Percentiles rank a stretch among this genome's conserved stretches.
Evolutionary conservation across 768 basidiomycete species (phyloP).

Genomic region (Gloeopeniophorella convolvens): DNA sequence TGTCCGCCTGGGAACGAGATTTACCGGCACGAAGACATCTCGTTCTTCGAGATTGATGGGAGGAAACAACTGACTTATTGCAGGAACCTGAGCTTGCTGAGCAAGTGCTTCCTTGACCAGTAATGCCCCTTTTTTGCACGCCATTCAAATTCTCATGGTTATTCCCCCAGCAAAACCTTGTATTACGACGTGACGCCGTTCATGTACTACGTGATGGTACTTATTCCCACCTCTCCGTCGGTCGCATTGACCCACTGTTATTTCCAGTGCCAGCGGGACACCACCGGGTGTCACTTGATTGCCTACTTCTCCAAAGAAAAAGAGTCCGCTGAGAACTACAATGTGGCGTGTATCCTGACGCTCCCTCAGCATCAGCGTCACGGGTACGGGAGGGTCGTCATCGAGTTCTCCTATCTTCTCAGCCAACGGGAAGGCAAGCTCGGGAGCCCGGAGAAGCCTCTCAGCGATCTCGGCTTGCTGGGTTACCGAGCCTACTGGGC

Average conservation of each 20-base stretch:
- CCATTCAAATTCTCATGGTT: background rate
- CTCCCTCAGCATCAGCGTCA: constrained; percentile 96
- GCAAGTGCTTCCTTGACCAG: constrained; percentile 99
- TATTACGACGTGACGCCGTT: constrained; percentile 99
- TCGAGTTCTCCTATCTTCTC: constrained; percentile 97
- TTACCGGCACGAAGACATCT: constrained; percentile 94
- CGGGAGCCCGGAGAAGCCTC: constrained; percentile 96
- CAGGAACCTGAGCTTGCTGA: constrained; percentile 90
- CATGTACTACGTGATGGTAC: constrained; percentile 98
- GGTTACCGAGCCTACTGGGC: constrained; percentile 97
- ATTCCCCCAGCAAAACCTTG: constrained; percentile 73
- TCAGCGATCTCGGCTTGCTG: constrained; percentile 88
- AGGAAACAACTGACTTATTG: constrained; percentile 95
- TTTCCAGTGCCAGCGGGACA: constrained; percentile 72
- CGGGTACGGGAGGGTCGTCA: constrained; percentile 91
- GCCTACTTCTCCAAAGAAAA: constrained; percentile 99
- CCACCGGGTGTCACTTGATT: constrained; percentile 86
- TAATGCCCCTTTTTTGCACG: constrained; percentile 27
- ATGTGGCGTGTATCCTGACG: constrained; percentile 98
- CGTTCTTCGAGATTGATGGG: constrained; percentile 98
- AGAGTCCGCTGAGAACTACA: constrained; percentile 96
- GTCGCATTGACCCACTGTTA: constrained; percentile 2
- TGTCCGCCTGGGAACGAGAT: constrained; percentile 99
- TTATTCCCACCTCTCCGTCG: constrained; percentile 18
- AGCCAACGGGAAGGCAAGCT: constrained; percentile 95